Evolutionary conservation across 1,139 yeast genomes (phyloP).

Genomic region (Kurtzmaniella natalensis): DNA sequence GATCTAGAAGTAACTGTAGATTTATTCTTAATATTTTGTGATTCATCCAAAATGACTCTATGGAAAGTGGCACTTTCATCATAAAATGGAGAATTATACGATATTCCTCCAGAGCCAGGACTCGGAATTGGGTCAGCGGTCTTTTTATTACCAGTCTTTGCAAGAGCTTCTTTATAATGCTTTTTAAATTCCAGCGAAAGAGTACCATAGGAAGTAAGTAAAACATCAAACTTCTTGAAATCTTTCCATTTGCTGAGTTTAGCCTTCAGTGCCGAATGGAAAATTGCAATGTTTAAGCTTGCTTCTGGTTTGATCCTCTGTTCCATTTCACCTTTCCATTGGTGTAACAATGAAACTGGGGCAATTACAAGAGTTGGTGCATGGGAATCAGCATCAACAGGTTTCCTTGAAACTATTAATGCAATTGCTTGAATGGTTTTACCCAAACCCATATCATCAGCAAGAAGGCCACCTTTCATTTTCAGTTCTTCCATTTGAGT

Average conservation of each 20-base stretch:
- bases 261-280: constrained; percentile 53
- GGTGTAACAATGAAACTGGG: constrained; percentile 78
- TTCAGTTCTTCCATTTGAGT: constrained; percentile 56
- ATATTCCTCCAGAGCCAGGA: constrained; percentile 33
- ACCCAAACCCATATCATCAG: constrained; percentile 95
- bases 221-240: constrained; percentile 59
- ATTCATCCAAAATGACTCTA: constrained; percentile 84
- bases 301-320: constrained; percentile 52
- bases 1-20: constrained; percentile 64
- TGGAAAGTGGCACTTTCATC: constrained; percentile 48
- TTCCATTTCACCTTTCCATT: constrained; percentile 78
- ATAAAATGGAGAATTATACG: constrained; percentile 66
- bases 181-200: constrained; percentile 64
- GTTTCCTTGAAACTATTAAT: constrained; percentile 45
- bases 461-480: constrained; percentile 73
- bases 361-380: constrained; percentile 75
- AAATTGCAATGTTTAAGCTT: constrained; percentile 49
- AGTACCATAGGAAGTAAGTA: constrained; percentile 77
- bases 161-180: constrained; percentile 44
- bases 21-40: constrained; percentile 82
- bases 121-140: constrained; percentile 34
- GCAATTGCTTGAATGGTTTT: constrained; percentile 84
- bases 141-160: constrained; percentile 15
- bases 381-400: constrained; percentile 10
- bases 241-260: constrained; percentile 35